Conservation (phyloP, 2,329 filamentous ascomycete species). For the Aspergillus tanneri region DNA sequence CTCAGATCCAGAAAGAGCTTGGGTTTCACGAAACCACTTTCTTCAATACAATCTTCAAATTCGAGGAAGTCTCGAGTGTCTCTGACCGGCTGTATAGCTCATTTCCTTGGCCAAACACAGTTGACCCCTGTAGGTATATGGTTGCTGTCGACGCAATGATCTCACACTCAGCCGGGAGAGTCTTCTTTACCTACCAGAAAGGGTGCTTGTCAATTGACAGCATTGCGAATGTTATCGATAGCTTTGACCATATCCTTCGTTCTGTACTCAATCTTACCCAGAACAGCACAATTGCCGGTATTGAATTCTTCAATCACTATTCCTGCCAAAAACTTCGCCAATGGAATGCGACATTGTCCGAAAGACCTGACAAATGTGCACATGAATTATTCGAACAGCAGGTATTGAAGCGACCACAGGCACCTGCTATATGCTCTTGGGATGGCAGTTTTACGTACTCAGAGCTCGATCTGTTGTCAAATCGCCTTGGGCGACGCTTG, state of each 20-base stretch:
- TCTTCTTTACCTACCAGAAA: conserved; percentile 54
- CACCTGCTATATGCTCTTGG: conserved; percentile 36
- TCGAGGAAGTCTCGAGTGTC: not conserved
- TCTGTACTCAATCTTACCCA: conserved; percentile 25
- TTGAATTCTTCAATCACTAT: conserved; percentile 34
- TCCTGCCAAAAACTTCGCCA: conserved; percentile 31
- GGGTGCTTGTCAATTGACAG: conserved; percentile 48
- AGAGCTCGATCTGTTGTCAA: conserved; percentile 41
- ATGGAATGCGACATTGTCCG: conserved; percentile 36
- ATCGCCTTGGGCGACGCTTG: conserved; percentile 37
- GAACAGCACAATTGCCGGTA: conserved; percentile 23
- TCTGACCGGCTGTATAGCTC: too few species aligned
- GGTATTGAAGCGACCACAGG: conserved; percentile 21
- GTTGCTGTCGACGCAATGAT: conserved; percentile 31
- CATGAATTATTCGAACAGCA: conserved; percentile 40
- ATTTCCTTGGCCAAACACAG: conserved; percentile 8
- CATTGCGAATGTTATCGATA: conserved; percentile 32
- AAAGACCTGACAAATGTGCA: conserved; percentile 33
- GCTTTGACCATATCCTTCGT: conserved; percentile 34
- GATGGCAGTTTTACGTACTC: conserved; percentile 39
- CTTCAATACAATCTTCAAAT: conserved; percentile 34
- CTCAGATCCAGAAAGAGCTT: conserved; percentile 28
- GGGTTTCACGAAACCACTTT: conserved; percentile 24
- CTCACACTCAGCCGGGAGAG: conserved; percentile 41
- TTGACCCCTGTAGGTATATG: conserved; percentile 20